Base-by-base conservation (phyloP, 2,329 filamentous ascomycete genomes). In the Chalaropsis ovoidea region DNA sequence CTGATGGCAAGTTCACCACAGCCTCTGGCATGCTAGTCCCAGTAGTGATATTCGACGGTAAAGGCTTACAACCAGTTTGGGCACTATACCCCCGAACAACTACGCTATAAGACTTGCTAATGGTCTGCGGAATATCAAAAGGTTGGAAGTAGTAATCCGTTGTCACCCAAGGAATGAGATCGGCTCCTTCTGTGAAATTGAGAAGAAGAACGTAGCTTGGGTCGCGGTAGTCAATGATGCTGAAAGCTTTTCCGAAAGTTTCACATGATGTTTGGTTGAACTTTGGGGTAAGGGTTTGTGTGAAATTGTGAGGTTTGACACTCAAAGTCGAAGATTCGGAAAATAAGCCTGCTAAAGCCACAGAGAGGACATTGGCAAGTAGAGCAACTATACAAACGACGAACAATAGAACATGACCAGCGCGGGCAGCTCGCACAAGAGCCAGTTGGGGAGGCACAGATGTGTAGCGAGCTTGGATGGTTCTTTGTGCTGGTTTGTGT, bases 391-490 rank as follows among this genome's bases (percentile, higher is more conserved):
- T 4, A 64, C 82, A 84, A 0, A 86, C 73, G 0, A 75, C 54
- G 0, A 72, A 76, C 0, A 86, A 73, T 0, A 81, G 42, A 0
- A 79, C 72, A 60, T 86, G 82, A 0, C 71, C 65, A 0, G 77
- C 73, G 1, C 71, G 73, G 0, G 81, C 0, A 0, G 83, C 82
- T 45, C 78, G 75, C 69, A 76, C 77, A 0, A 82, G 5, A 0
- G 76, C 74, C 0, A 86, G 71, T 27, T 83, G 81, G 0, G 83
- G 82, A 0, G 84, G 83, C 0, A 85, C 67, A 0, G 82, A 81
- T 0, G 76, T 79, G 64, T 86, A 86, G 11, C 72, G 75, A 0
- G 75, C 71, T 2, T 80, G 70, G 0, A 82, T 67, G 0, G 80
- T 77, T 0, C 74, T 71, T 1, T 42, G 42, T 0, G 76, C 74